Evolutionary conservation across 768 basidiomycete genomes (phyloP).

Genomic region (Mrakia blollopis): DNA sequence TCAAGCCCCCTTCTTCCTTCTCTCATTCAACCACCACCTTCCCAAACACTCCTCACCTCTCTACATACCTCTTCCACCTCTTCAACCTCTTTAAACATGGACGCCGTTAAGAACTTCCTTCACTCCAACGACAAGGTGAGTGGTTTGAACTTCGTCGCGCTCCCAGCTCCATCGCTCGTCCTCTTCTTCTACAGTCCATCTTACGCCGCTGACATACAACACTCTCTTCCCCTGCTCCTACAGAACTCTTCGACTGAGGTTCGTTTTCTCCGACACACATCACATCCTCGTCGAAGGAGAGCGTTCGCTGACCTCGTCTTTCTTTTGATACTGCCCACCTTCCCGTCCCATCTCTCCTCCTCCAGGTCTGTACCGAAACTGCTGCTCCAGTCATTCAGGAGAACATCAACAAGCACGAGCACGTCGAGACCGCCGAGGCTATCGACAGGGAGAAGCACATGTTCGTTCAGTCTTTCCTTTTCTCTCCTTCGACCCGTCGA

Average conservation of each 20-base stretch:
- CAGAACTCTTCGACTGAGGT: slow-evolving; percentile 40
- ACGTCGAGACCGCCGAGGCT: slow-evolving; percentile 43
- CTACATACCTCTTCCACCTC: not conserved
- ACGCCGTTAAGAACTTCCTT: slow-evolving; percentile 35
- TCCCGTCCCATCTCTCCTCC: not conserved
- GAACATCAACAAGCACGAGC: slow-evolving; percentile 40
- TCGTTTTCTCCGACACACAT: not conserved
- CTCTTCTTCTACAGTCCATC: not conserved
- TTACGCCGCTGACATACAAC: not conserved
- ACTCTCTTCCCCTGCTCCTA: not conserved
- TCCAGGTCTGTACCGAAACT: slow-evolving; percentile 43
- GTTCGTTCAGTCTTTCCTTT: slow-evolving; percentile 33
- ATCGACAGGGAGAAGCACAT: slow-evolving; percentile 46
- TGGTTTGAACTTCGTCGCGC: not conserved
- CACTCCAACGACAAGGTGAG: slow-evolving; percentile 24
- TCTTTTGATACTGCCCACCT: slow-evolving; percentile 13
- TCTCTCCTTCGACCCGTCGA: not conserved
- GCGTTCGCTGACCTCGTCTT: slow-evolving; percentile 31
- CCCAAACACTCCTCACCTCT: not conserved
- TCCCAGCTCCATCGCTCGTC: not conserved
- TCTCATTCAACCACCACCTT: slow-evolving; percentile 3
- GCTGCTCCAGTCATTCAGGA: slow-evolving; percentile 45
- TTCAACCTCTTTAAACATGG: slow-evolving; percentile 18
- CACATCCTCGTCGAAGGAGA: not conserved
- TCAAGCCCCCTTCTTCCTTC: not conserved